Evolutionary conservation across 2,329 filamentous ascomycete species (phyloP).

Genomic region (Cucurbitaria berberidis): DNA sequence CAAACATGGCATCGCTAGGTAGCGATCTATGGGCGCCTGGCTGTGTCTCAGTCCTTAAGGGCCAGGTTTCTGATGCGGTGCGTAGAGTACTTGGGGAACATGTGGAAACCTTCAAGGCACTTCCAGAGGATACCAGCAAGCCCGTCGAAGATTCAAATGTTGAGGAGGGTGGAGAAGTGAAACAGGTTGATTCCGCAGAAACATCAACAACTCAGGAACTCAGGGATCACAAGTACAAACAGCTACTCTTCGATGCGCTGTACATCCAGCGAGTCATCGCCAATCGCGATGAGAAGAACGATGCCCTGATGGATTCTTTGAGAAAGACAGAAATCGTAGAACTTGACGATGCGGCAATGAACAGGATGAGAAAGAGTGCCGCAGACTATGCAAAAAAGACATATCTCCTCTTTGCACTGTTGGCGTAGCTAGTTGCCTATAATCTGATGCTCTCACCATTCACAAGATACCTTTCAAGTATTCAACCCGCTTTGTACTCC

Average conservation of each 20-base stretch:
- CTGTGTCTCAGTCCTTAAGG: constrained; percentile 69
- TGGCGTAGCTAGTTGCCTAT: constrained; percentile 48
- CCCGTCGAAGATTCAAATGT: constrained; percentile 4
- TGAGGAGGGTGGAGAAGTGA: constrained; percentile 3
- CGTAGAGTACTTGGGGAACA: constrained; percentile 39
- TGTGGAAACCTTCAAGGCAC: constrained; percentile 40
- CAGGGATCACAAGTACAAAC: constrained; percentile 39
- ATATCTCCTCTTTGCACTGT: constrained; percentile 78
- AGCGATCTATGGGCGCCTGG: constrained; percentile 80
- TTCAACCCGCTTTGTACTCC: background rate
- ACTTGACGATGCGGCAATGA: constrained; percentile 56
- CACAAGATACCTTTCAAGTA: background rate
- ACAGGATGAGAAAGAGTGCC: constrained; percentile 66
- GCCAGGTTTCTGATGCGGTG: constrained; percentile 60
- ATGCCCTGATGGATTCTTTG: constrained; percentile 3
- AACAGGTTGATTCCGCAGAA: constrained; percentile 12
- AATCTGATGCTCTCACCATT: background rate
- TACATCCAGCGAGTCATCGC: constrained; percentile 49
- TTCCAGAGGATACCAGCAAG: constrained; percentile 9
- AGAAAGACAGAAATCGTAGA: constrained; percentile 54
- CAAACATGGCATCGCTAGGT: constrained; percentile 72
- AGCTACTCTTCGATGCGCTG: constrained; percentile 52
- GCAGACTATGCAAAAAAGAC: constrained; percentile 85
- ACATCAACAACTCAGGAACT: constrained; percentile 19
- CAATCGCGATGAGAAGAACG: constrained; percentile 1